phyloP scores from a whole-genome alignment of 1,284 basidiomycete species.

The Trichosporon inkin region DNA sequence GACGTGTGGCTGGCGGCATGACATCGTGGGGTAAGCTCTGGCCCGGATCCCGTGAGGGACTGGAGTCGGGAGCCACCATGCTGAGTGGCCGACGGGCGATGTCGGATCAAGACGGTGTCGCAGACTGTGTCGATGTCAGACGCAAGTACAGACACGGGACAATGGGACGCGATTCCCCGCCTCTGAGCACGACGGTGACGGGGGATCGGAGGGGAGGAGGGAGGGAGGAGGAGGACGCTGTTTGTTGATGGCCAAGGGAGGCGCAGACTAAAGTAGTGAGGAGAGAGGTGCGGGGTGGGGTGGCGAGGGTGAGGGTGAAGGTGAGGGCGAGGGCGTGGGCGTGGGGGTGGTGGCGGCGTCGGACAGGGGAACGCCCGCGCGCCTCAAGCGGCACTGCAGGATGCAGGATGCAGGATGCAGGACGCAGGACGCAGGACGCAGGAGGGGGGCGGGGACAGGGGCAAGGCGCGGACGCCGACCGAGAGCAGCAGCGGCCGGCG shows the following conservation, averaged over 20 bases:
- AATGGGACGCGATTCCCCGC: not conserved
- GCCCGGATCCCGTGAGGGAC: not conserved
- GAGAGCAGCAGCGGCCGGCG: not conserved
- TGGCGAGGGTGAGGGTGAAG: not conserved
- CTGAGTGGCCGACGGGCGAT: not conserved
- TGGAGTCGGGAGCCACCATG: not conserved
- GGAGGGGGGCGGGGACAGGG: too few species aligned
- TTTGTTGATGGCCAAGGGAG: not conserved
- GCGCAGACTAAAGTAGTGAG: not conserved
- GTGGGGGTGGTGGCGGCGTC: constrained; percentile 5
- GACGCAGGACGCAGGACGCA: too few species aligned
- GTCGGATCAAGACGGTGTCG: not conserved
- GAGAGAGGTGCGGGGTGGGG: not conserved
- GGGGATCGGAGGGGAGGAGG: not conserved
- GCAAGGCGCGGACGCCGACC: too few species aligned
- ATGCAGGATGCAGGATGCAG: not conserved
- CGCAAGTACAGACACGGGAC: not conserved
- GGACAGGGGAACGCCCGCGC: not conserved
- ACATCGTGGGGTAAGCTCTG: constrained; percentile 3
- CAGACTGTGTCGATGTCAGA: not conserved
- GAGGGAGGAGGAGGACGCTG: not conserved
- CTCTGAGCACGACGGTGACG: not conserved
- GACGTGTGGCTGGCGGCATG: not conserved
- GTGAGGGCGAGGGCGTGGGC: too few species aligned
- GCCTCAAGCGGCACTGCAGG: not conserved